Conservation (phyloP, 208 protist species). For the Endotrypanum monterogeii region DNA sequence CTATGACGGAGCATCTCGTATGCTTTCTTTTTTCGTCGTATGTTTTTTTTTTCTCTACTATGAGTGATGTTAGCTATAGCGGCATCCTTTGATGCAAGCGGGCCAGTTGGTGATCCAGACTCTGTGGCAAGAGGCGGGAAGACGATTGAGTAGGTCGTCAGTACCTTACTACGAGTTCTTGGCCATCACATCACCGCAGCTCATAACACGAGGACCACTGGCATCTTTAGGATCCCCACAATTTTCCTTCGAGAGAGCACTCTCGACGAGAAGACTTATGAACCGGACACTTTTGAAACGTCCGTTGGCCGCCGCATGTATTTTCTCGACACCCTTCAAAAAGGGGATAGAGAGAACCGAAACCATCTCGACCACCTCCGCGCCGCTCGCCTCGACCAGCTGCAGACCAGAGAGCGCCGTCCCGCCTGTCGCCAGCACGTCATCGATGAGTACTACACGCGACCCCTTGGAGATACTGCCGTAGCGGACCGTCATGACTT, state of each 20-base stretch:
- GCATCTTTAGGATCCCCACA: slow-evolving; percentile 76
- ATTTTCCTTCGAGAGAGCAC: slow-evolving; percentile 65
- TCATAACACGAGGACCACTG: slow-evolving; percentile 67
- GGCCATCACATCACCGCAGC: slow-evolving; percentile 46
- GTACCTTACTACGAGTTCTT: neutral
- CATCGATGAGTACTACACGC: slow-evolving; percentile 91
- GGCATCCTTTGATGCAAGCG: no score
- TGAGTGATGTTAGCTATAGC: no score
- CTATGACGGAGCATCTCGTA: no score
- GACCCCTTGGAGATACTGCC: slow-evolving; percentile 71
- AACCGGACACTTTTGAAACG: slow-evolving; percentile 77
- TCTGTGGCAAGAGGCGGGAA: no score
- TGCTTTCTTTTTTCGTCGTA: no score
- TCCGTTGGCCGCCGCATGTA: slow-evolving; percentile 61
- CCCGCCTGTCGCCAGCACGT: slow-evolving; percentile 92
- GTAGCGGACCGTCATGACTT: slow-evolving; percentile 86
- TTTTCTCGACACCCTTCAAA: slow-evolving; percentile 69
- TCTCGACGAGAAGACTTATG: slow-evolving; percentile 64
- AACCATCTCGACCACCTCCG: slow-evolving; percentile 72
- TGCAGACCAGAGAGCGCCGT: slow-evolving; percentile 90
- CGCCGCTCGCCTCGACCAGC: slow-evolving; percentile 78
- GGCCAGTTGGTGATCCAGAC: no score
- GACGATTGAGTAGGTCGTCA: neutral
- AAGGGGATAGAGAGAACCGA: slow-evolving; percentile 62
- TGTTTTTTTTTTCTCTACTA: no score